Base-by-base conservation (phyloP, 257 asterid genomes). In the Linderniella brevidens region DNA sequence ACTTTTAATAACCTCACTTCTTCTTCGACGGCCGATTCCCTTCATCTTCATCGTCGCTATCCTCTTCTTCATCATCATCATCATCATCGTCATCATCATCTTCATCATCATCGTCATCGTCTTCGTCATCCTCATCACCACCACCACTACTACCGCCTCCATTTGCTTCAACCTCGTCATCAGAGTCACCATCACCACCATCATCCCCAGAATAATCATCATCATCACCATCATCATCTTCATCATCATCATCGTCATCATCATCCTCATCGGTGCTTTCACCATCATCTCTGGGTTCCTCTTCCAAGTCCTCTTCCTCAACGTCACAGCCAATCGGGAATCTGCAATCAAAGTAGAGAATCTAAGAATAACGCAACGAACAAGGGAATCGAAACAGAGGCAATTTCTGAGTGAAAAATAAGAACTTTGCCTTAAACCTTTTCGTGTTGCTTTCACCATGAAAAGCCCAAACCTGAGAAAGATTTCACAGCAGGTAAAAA, bases 41-140 rank as follows among this genome's bases (percentile, higher is more conserved):
- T 25, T 48, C 62, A 6, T 57, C 62, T 12, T 57, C 56, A 20
- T 56, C 61, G 1, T 57, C 62, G 0, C 10, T 42, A 17, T 57
- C 62, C 12, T 38, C 41, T 2, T 55, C 60, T 0, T 37, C 54
- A 1, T 37, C 39, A 8, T 37, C 54, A 0, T 25, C 49, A 1
- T 56, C 49, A 0, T 56, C 61, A 0, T 49, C 43, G 0, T 49
- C 50, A 1, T 48, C 55, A 15, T 25, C 56, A 8, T 48, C 56
- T 1, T 57, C 62, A 0, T 38, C 54, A 16, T 49, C 55, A 32
- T 56, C 12, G 0, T 46, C 48, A 25, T 40, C 62, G 1, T 29
- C 49, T 9, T 29, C 49, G 29, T 48, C 49, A 14, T 32, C 10
- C 4, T 42, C 41, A 15, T 25, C 32, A 25, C 6, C 32, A 25